Evolutionary conservation across 2,329 filamentous ascomycete species (phyloP), one percentile per base, ranked within the genome.

Genomic region (Botrytis hyacinthi): DNA sequence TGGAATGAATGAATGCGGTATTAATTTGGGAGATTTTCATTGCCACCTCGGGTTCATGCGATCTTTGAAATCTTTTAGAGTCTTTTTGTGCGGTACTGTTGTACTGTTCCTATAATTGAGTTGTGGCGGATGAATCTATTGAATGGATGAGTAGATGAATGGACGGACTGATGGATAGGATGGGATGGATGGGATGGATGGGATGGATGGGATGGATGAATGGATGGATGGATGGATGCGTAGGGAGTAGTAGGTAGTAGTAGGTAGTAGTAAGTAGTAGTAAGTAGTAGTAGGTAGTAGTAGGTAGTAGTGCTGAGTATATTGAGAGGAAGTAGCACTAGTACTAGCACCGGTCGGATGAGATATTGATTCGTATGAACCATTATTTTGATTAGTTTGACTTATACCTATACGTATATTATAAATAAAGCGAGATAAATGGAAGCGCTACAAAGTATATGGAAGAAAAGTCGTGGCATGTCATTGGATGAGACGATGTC

Each of bases 311-410:
- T 44, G 61, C 61, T 63, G 40, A 65, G 40, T 46, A 46, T 32
- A n/a, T 40, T 20, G 26, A 4, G 16, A 62, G 60, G 3, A 42
- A 12, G 37, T 44, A 29, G 61, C 20, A 29, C 51, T 57, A 57
- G 51, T 57, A n/a, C 48, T 57, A 57, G 51, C 8, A 44, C 37
- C n/a, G 7, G 61, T 29, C 12, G 61, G 40, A 63, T 44, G 26
- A 44, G n/a, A 29, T 63, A 63, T 63, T 44, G 61, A 63, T 44
- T 63, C 37, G n/a, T n/a, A 63, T 63, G n/a, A 63, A 63, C 51
- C 51, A 57, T 57, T 2, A 29, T 42, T 42, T 63, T 44, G 51
- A 42, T 63, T 10, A 29, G 10, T n/a, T 12, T 40, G 61, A 57
- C 51, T 57, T 57, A 29, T 18, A 29, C 29, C 29, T n/a, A n/a